A percentile compares a stretch with the other conserved stretches of the same genome.
These are phyloP conservation scores for Apiotrichum sp. DNA, from an alignment of 1,284 basidiomycete genomes.

Conservation along the genomic window DNA sequence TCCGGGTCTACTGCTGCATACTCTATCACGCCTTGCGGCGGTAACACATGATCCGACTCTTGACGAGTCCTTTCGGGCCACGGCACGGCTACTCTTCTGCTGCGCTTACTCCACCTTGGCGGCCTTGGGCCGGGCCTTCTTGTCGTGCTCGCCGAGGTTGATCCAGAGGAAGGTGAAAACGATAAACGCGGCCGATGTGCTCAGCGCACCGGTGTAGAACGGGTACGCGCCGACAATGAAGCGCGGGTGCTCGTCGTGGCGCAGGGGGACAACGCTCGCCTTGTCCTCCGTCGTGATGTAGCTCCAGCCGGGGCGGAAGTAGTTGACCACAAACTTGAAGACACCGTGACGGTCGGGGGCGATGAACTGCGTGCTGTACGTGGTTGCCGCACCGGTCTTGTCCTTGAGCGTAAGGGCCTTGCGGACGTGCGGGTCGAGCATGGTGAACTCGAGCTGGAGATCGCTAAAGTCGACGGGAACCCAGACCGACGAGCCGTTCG, in stretches of 20 bases:
- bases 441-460: conserved; percentile 90
- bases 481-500: conserved; percentile 52
- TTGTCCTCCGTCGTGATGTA: conserved; percentile 67
- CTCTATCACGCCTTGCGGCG: background rate
- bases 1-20: background rate
- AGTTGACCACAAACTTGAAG: conserved; percentile 88
- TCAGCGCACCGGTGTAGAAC: conserved; percentile 84
- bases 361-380: conserved; percentile 72
- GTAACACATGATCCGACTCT: no score
- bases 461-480: conserved; percentile 64
- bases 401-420: conserved; percentile 57
- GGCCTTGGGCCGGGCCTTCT: conserved; percentile 41
- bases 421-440: conserved; percentile 92
- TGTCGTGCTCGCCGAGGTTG: conserved; percentile 53
- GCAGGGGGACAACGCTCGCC: conserved; percentile 82
- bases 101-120: conserved; percentile 21
- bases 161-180: conserved; percentile 81
- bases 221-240: conserved; percentile 93
- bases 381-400: conserved; percentile 24
- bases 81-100: background rate
- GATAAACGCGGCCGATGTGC: conserved; percentile 75
- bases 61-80: no score
- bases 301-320: conserved; percentile 76
- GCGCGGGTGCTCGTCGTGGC: conserved; percentile 90
- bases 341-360: conserved; percentile 94